Evolutionary conservation across 2,329 filamentous ascomycete species (phyloP).

Genomic region (Nothophoma quercina): DNA sequence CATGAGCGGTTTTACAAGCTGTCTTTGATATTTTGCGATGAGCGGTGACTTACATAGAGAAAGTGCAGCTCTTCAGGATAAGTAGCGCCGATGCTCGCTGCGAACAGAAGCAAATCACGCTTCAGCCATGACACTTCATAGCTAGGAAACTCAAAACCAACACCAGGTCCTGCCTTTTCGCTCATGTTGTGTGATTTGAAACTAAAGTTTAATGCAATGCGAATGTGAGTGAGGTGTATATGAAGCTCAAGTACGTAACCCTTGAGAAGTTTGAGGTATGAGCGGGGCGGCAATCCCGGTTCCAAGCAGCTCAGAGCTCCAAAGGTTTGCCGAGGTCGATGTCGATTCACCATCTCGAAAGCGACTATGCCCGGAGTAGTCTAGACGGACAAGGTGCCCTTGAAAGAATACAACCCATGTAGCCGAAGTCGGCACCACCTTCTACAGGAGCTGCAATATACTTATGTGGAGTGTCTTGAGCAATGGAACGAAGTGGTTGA

Average conservation of each 20-base stretch:
- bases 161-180: conserved; percentile 56
- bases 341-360: conserved; percentile 29
- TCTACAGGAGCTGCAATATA: not conserved
- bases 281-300: conserved; percentile 39
- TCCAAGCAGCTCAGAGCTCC: conserved; percentile 36
- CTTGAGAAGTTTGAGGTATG: conserved; percentile 22
- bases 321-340: conserved; percentile 42
- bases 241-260: not conserved
- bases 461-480: not conserved
- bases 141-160: conserved; percentile 80
- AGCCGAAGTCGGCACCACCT: conserved; percentile 8
- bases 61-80: conserved; percentile 86
- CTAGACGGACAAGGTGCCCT: conserved; percentile 4
- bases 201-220: not conserved
- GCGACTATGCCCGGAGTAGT: conserved; percentile 1
- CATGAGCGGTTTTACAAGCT: not conserved
- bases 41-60: conserved; percentile 72
- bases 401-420: not conserved
- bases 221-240: not conserved
- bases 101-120: conserved; percentile 88
- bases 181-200: conserved; percentile 34
- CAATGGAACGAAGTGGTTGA: not conserved
- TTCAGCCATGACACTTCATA: conserved; percentile 83
- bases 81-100: conserved; percentile 84
- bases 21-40: not conserved